Base-by-base conservation (phyloP, 2,329 filamentous ascomycete species). In the Botrytis paeoniae region DNA sequence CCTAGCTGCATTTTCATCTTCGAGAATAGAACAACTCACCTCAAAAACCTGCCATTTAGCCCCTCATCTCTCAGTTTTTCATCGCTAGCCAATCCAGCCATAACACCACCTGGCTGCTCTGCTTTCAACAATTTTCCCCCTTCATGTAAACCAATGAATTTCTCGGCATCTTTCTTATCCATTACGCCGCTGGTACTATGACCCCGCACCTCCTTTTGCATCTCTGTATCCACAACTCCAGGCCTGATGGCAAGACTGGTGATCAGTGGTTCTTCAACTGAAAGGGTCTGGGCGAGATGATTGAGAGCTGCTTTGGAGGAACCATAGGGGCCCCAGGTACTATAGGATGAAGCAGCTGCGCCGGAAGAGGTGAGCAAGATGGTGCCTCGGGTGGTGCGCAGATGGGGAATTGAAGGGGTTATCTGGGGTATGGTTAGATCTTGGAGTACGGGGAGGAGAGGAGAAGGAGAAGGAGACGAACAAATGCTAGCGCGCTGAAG, bases 211-310 rank as follows among this genome's bases (percentile, higher is more conserved):
- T 92, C 88, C n/a, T 86, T 86, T 81, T 97, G 95, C 95, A 98
- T 98, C 69, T 91, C 91, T 0, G 95, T 98, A 80, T 97, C 92
- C 12, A 97, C 92, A 63, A 93, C 89, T 3, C 95, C 95, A 0
- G 95, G 95, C 6, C 91, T 86, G 48, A 98, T 84, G 0, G 93
- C 86, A 0, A 97, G 83, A 20, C 89, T 90, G 0, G 88, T 92
- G 62, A 97, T 89, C 22, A 90, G 86, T 1, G 91, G 89, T 81
- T 97, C 95, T 80, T 98, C 95, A 1, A 86, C 86, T 0, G 89
- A 89, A 51, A 98, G 82, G 51, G 95, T 93, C 60, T 87, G 83
- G 0, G 91, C 90, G 8, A 97, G 83, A 77, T 95, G 93, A 81
- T 97, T 97, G 78, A 96, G 81, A 1, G 92, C 93, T 0, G 94